Conservation (phyloP, 345 rosid species). For the Pistacia integerrima region DNA sequence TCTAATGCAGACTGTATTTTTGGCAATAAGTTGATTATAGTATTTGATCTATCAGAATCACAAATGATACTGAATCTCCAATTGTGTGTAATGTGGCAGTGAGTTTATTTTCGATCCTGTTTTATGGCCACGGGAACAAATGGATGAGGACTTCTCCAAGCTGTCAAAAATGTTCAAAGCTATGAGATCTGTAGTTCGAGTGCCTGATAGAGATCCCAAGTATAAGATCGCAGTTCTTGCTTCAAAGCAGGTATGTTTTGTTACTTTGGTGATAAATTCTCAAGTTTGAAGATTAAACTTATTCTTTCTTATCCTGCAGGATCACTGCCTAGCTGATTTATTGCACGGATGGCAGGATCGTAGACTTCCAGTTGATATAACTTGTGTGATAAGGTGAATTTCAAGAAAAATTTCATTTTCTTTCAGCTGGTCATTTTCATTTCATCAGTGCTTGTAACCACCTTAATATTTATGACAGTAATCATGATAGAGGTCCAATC, state of each 20-base stretch:
- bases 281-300: not conserved
- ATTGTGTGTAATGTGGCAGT: conserved; percentile 36
- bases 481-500: conserved; percentile 83
- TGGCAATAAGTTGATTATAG: not conserved
- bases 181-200: conserved; percentile 70
- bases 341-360: conserved; percentile 92
- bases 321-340: conserved; percentile 87
- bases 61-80: conserved; percentile 5
- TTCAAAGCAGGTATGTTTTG: conserved; percentile 69
- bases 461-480: conserved; percentile 47
- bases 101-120: conserved; percentile 75
- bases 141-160: conserved; percentile 70
- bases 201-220: conserved; percentile 78
- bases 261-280: not conserved
- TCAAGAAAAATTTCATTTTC: not conserved
- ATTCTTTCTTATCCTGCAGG: conserved; percentile 46
- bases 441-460: conserved; percentile 15
- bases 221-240: conserved; percentile 85
- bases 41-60: not conserved
- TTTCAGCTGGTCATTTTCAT: not conserved
- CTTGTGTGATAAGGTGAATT: conserved; percentile 83
- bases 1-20: conserved; percentile 9
- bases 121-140: conserved; percentile 76
- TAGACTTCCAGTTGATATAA: conserved; percentile 80
- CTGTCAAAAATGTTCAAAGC: conserved; percentile 63